Conservation (phyloP, 2,329 filamentous ascomycete species). For the Fulvia fulva region DNA sequence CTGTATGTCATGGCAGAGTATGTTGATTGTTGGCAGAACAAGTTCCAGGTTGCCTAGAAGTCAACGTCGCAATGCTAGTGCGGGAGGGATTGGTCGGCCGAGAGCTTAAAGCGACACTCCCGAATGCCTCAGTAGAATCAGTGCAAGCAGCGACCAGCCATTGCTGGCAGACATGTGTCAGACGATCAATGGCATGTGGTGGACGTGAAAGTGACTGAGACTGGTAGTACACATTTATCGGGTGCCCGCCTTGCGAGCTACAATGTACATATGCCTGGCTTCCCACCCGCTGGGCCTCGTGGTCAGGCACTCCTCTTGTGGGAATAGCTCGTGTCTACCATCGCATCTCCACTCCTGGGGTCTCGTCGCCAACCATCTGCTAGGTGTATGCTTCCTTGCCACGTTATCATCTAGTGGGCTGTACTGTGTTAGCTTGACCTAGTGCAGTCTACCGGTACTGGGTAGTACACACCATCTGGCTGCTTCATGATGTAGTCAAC, state of each 20-base stretch:
- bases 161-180: neutral
- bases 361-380: neutral
- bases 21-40: neutral
- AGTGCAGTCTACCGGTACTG: no score
- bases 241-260: constrained; percentile 21
- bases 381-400: neutral
- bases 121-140: neutral
- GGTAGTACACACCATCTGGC: constrained; percentile 70
- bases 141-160: neutral
- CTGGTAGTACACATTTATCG: constrained; percentile 32
- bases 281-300: neutral
- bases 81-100: neutral
- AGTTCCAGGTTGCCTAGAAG: neutral
- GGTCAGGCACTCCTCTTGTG: neutral
- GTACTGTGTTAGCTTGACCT: constrained; percentile 18
- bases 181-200: neutral
- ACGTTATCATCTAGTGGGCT: constrained; percentile 29
- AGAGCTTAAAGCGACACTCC: neutral
- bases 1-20: neutral
- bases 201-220: constrained; percentile 2
- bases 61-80: neutral
- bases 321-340: neutral
- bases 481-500: constrained; percentile 91
- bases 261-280: constrained; percentile 30
- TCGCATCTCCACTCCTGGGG: neutral